Evolutionary conservation across 2,329 filamentous ascomycete genomes (phyloP), one percentile per base, ranked within the genome.

Genomic region (Tolypocladium sp.): DNA sequence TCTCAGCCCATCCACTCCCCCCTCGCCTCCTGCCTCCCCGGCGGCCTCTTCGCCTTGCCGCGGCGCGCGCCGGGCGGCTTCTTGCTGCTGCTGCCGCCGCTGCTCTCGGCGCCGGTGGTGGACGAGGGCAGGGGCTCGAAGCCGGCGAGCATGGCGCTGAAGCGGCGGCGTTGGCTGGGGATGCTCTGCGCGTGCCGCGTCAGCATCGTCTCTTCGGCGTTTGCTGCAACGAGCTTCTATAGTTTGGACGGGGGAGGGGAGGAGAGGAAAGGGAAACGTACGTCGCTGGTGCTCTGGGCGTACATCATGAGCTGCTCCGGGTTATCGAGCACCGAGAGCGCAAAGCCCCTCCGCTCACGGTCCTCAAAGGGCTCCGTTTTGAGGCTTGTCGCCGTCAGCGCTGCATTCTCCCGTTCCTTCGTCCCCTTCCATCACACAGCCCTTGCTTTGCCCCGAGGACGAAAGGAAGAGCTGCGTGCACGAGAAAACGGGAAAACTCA

Each of bases 301-400:
- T 83, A 78, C 74, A 83, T 84, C 76, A 84, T 82, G 55, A 87
- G 71, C 59, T 82, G 71, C 66, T 86, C 83, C 0, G 83, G 83
- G 33, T 70, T 78, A 62, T 83, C 80, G 2, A 87, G 76, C 44
- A 86, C 76, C 13, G 78, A 73, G 25, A 79, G 73, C 15, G 84
- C 84, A 62, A 78, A 75, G 52, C 78, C 74, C 17, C 78, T 77
- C 4, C 73, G 71, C 62, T 83, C 78, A 4, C 68, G 64, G 17
- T 71, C 70, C 55, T 71, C 71, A 61, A 76, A 80, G 30, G 76
- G 65, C 61, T 82, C 78, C 20, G 69, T 65, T 25, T 68, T 61
- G 33, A 54, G 49, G 27, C 59, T 63, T 13, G 44, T 12, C 12
- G 7, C n/a, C n/a, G 35, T 52, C 42, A 57, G 55, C 55, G 37